These are phyloP conservation scores for Hydnum rufescens DNA, from an alignment of 768 basidiomycete genomes.

Conservation along the genomic window DNA sequence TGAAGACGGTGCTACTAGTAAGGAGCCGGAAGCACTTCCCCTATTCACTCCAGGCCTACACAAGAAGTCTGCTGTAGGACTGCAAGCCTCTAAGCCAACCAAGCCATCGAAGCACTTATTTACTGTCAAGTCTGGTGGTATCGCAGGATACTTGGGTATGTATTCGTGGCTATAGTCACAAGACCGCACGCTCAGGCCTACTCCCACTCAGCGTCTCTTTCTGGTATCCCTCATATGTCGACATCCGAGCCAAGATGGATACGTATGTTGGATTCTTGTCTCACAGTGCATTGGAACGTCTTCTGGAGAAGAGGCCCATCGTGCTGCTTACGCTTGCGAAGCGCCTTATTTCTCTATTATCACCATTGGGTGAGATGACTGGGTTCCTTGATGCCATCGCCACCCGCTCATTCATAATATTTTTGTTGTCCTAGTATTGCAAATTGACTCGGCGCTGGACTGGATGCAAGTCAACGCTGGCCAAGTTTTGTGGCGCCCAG, in stretches of 20 bases:
- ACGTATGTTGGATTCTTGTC: constrained; percentile 95
- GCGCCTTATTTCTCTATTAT: constrained; percentile 83
- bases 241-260: constrained; percentile 93
- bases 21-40: not conserved
- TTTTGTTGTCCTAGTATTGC: constrained; percentile 41
- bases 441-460: constrained; percentile 91
- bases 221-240: constrained; percentile 86
- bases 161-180: not conserved
- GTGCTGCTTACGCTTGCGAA: constrained; percentile 91
- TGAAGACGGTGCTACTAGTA: constrained; percentile 15
- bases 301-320: constrained; percentile 87
- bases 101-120: constrained; percentile 53
- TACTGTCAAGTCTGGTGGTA: constrained; percentile 91
- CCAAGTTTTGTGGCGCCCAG: constrained; percentile 84
- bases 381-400: not conserved
- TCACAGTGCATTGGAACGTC: constrained; percentile 64
- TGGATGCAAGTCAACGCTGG: constrained; percentile 97
- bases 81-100: constrained; percentile 2
- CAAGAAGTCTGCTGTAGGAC: not conserved
- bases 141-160: constrained; percentile 85
- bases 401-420: not conserved
- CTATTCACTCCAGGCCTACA: not conserved
- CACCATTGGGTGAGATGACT: constrained; percentile 50
- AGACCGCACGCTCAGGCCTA: not conserved
- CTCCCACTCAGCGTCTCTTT: constrained; percentile 50